A percentile compares a stretch with the other conserved stretches of the same genome.
Evolutionary conservation across 331 rosid species (phyloP).

Genomic region (Quercus tomentella): DNA sequence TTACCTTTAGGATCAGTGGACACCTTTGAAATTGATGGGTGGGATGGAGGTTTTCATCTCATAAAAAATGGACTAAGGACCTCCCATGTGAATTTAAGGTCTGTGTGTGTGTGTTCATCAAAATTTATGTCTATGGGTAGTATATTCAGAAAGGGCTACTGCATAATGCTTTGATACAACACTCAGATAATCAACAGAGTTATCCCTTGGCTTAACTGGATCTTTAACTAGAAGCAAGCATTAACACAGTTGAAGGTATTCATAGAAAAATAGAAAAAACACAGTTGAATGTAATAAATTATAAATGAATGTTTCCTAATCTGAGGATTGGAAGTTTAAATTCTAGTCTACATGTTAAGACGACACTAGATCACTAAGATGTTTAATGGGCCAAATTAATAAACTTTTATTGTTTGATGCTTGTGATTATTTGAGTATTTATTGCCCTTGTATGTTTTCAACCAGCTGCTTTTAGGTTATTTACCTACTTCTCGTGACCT

Average conservation of each 20-base stretch:
- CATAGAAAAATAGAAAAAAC: too few relatives aligned
- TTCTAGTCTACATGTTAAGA: not conserved
- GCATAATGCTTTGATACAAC: not conserved
- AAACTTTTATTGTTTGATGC: not conserved
- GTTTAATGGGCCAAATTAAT: slow-evolving; percentile 1
- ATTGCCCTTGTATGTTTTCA: slow-evolving; percentile 34
- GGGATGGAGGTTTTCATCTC: not conserved
- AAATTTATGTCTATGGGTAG: not conserved
- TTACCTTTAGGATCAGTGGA: not conserved
- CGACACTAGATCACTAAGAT: not conserved
- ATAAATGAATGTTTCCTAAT: not conserved
- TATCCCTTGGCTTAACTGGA: not conserved
- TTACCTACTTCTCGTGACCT: slow-evolving; percentile 58
- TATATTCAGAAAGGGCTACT: not conserved
- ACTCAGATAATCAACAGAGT: not conserved
- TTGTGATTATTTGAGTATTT: slow-evolving; percentile 27
- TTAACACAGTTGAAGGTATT: not conserved
- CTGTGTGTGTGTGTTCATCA: not conserved
- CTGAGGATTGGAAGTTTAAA: not conserved
- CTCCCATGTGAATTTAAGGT: not conserved
- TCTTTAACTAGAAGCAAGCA: not conserved
- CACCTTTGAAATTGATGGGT: not conserved
- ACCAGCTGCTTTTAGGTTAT: slow-evolving; percentile 78
- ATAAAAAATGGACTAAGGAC: not conserved
- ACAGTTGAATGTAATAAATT: not conserved